Base-by-base conservation (phyloP, 495 filamentous ascomycete genomes). In the Tuber borchii region DNA sequence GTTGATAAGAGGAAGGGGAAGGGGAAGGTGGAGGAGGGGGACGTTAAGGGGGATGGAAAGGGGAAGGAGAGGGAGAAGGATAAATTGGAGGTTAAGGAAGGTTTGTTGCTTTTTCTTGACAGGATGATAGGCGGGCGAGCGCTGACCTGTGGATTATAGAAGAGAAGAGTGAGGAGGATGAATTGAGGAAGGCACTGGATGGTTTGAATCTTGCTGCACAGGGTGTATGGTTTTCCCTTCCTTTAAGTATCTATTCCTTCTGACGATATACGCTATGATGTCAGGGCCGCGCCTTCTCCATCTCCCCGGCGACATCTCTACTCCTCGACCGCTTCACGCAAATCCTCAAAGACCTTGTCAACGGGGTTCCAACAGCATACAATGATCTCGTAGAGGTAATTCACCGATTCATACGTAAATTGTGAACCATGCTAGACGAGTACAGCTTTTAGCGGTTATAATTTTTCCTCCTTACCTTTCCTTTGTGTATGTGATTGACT, bases 341-440 rank as follows among this genome's bases (percentile, higher is more conserved):
- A 61, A 90, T 97, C 44, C 90, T 99, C 77, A 94, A 93, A 80
- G 95, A 97, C 83, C 86, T 97, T n/a, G 87, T 93, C 74, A 94
- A 93, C 83, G 95, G 95, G 72, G 95, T 92, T 10, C 95, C 95
- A 39, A 96, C 94, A 0, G 95, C 95, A 20, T 97, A 96, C 83
- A 88, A 91, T 81, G 95, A 99, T 84, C 90, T 99, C 17, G 89
- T 93, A 42, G 71, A 81, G 31, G 76, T 78, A 78, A 71, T 40
- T 71, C 31, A 26, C 26, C 56, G 14, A 65, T 34, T 65, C 12
- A 34, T 34, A 16, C 14, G 56, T 31, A 34, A 17, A 65, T 65
- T 34, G 56, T 34, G 56, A 65, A 17, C 16, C 56, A 65, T 65
- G 56, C 56, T 65, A 65, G 56, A 65, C 14, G 31, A 65, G 31